Base-by-base conservation (phyloP, 352 stramenopile species). In the Phytophthora parvispora region DNA sequence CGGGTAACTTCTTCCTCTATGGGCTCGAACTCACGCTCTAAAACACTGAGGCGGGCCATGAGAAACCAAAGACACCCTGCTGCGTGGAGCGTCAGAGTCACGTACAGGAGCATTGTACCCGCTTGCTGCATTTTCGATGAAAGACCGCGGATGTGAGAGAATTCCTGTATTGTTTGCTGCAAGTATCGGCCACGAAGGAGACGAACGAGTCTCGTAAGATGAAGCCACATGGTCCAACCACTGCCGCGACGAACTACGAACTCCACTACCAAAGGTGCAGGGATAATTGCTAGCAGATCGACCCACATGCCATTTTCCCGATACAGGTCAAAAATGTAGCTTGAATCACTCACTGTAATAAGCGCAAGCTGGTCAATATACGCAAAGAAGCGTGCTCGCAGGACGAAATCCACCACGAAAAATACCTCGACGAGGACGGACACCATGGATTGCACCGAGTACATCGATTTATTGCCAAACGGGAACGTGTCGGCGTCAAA, bases 21-120 rank as follows among this genome's bases (percentile, higher is more conserved):
- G 0, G 65, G 58, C 27, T 72, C 54, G 29, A 89, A 84, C 20
- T 70, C 36, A 1, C 64, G 57, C 22, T 76, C 51, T 9, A 72
- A 57, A 29, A 86, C 75, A 38, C 80, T 87, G n/a, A 93, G 71
- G 6, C 86, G 74, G 16, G 87, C 77, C 72, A 93, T 92, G 0
- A 91, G 63, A 52, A 93, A 95, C 87, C 87, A 95, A 5, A 92
- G 53, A 60, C 87, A 95, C 3, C 85, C 87, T 0, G 75, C 77
- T 12, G 89, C 55, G 53, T 95, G 87, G 38, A 93, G 74, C 2
- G 80, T 72, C 4, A 95, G 62, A 1, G 82, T 88, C 27, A 95
- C 87, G 10, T 75, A 83, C n/a, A 95, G 47, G 4, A 93, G 48
- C 25, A 95, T 80, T 6, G 80, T 90, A 4, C 86, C 57, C 6